These are phyloP conservation scores for Scleroderma citrinum DNA, from an alignment of 768 basidiomycete genomes.

Conservation along the genomic window DNA sequence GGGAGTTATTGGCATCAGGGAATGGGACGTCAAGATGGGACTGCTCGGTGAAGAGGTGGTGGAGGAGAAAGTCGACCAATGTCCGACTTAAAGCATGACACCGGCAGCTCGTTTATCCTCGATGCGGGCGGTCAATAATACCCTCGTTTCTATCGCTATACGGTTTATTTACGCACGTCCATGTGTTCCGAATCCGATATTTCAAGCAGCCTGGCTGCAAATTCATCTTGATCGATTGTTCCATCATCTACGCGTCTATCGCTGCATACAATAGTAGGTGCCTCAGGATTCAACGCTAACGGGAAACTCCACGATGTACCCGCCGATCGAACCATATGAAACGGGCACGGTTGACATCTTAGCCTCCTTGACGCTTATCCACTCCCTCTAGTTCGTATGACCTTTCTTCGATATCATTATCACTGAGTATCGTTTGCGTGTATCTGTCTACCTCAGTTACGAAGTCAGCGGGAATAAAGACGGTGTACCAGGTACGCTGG, in stretches of 20 bases:
- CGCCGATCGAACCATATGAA: conserved; percentile 59
- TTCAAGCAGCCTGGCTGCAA: conserved; percentile 7
- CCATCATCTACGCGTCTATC: conserved; percentile 1
- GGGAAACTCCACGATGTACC: conserved; percentile 47
- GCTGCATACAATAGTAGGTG: conserved; percentile 15
- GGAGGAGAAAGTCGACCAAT: not conserved
- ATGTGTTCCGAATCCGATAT: not conserved
- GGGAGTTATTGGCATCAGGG: conserved; percentile 62
- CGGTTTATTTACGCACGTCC: not conserved
- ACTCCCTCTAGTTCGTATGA: conserved; percentile 65
- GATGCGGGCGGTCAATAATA: too few species aligned
- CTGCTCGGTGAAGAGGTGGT: conserved; percentile 11
- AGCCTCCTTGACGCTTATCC: conserved; percentile 39
- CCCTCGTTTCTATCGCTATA: too few species aligned
- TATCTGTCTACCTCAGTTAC: conserved; percentile 44
- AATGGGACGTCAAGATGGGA: conserved; percentile 67
- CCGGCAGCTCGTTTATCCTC: too few species aligned
- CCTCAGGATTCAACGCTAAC: not conserved
- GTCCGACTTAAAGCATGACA: too few species aligned
- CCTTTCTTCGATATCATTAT: conserved; percentile 5
- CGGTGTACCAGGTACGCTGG: conserved; percentile 59
- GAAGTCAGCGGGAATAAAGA: conserved; percentile 75
- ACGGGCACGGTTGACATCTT: conserved; percentile 65
- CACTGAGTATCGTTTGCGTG: conserved; percentile 1
- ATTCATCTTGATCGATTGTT: not conserved